Evolutionary conservation across 768 basidiomycete genomes (phyloP).

Genomic region (Glaciozyma martinii): DNA sequence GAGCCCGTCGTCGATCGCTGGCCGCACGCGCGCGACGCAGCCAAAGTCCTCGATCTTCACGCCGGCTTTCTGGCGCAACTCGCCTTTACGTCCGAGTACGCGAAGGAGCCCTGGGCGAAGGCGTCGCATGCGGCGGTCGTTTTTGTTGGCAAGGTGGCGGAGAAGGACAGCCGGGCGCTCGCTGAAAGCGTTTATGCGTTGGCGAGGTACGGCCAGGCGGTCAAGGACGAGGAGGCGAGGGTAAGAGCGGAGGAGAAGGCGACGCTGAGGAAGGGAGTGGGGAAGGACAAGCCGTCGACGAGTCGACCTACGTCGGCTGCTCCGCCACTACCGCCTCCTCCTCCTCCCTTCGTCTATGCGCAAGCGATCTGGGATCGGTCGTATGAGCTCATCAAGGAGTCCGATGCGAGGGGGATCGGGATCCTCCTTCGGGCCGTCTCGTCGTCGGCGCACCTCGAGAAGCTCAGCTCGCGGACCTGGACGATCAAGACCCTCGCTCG

Average conservation of each 20-base stretch:
- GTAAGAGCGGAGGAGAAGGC: slow-evolving; percentile 4
- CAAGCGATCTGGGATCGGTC: slow-evolving; percentile 60
- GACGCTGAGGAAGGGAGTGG: background rate
- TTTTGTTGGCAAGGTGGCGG: slow-evolving; percentile 11
- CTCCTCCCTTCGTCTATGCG: slow-evolving; percentile 40
- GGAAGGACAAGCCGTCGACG: slow-evolving; percentile 3
- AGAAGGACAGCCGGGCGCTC: slow-evolving; percentile 16
- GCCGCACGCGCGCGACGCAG: slow-evolving; percentile 36
- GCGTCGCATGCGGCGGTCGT: slow-evolving; percentile 9
- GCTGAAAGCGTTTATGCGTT: slow-evolving; percentile 12
- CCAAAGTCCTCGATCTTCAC: slow-evolving; percentile 38
- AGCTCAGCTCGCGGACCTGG: slow-evolving; percentile 43
- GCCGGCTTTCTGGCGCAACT: slow-evolving; percentile 35
- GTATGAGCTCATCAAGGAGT: slow-evolving; percentile 53
- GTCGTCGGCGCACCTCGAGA: slow-evolving; percentile 58
- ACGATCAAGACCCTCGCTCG: slow-evolving; percentile 31
- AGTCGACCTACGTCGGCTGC: background rate
- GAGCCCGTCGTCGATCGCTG: slow-evolving; percentile 44
- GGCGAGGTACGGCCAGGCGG: slow-evolving; percentile 1
- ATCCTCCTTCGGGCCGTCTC: slow-evolving; percentile 54
- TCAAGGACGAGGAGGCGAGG: slow-evolving; percentile 12
- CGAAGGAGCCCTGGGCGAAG: slow-evolving; percentile 31
- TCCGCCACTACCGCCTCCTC: slow-evolving; percentile 31
- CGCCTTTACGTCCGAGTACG: slow-evolving; percentile 31
- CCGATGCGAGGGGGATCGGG: slow-evolving; percentile 54